Percentiles rank a stretch among this genome's conserved stretches.
These are phyloP conservation scores for Dendrobium chrysotoxum DNA, from an alignment of 106 monocot species.

Conservation along the genomic window DNA sequence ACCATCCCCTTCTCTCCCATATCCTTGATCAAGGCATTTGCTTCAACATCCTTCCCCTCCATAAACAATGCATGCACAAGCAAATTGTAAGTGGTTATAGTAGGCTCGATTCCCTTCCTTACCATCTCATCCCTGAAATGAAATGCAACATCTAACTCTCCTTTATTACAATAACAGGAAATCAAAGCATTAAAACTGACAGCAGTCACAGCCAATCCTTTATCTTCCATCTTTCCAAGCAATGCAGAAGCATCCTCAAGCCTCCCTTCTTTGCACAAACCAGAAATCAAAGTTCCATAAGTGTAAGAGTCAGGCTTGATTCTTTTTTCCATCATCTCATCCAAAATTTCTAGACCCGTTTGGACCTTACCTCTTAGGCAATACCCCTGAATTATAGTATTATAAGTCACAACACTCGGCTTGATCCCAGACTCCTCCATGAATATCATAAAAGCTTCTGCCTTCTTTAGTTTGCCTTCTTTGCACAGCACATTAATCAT, in stretches of 20 bases:
- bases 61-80: constrained; percentile 65
- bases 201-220: constrained; percentile 27
- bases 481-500: constrained; percentile 82
- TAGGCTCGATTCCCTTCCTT: constrained; percentile 36
- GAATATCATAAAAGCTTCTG: constrained; percentile 42
- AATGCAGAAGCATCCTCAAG: constrained; percentile 50
- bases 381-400: constrained; percentile 64
- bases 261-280: constrained; percentile 53
- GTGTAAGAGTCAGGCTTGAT: constrained; percentile 63
- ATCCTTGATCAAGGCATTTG: constrained; percentile 39
- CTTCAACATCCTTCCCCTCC: constrained; percentile 45
- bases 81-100: constrained; percentile 48
- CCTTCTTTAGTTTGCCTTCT: constrained; percentile 70
- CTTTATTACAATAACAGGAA: constrained; percentile 53
- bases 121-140: constrained; percentile 53
- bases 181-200: constrained; percentile 60
- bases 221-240: constrained; percentile 46
- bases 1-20: constrained; percentile 47
- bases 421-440: constrained; percentile 54
- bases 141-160: constrained; percentile 46
- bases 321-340: constrained; percentile 40
- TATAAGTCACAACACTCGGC: constrained; percentile 65
- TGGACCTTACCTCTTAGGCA: constrained; percentile 40
- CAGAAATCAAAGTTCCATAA: constrained; percentile 46
- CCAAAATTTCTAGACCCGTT: constrained; percentile 35